Percentiles rank a stretch among this genome's conserved stretches.
These are phyloP conservation scores for Papiliotrema fonsecae DNA, from an alignment of 1,284 basidiomycete species.

Conservation along the genomic window DNA sequence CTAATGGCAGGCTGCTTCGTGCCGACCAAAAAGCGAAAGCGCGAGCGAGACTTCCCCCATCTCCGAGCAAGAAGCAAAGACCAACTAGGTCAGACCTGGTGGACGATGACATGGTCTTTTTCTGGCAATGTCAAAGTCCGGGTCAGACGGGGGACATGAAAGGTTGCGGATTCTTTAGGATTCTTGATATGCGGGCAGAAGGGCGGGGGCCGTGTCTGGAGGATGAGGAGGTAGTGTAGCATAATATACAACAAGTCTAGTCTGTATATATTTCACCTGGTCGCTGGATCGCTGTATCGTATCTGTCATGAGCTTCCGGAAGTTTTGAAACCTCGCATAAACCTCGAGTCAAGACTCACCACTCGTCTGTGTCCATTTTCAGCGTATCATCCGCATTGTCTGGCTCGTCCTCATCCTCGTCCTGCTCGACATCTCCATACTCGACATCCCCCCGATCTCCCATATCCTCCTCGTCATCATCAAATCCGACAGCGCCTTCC, in stretches of 20 bases:
- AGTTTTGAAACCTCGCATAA: too few relatives aligned
- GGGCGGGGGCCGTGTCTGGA: conserved; percentile 53
- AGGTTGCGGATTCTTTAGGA: conserved; percentile 73
- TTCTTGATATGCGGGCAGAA: conserved; percentile 70
- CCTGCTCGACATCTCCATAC: conserved; percentile 12
- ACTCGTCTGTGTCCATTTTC: conserved; percentile 12
- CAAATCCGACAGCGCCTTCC: conserved; percentile 22
- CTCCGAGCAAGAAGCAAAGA: conserved; percentile 4
- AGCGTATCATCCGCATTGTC: conserved; percentile 28
- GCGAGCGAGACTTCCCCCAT: conserved; percentile 13
- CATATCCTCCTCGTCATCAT: conserved; percentile 22
- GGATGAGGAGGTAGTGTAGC: conserved; percentile 7
- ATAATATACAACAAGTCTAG: neutral
- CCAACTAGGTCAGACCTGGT: conserved; percentile 7
- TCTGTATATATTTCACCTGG: neutral
- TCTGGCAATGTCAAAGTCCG: conserved; percentile 81
- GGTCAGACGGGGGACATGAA: conserved; percentile 73
- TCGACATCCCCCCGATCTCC: conserved; percentile 26
- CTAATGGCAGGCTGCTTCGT: conserved; percentile 34
- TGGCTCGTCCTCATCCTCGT: conserved; percentile 37
- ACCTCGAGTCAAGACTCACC: neutral
- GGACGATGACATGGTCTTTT: conserved; percentile 57
- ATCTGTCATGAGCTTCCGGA: too few relatives aligned
- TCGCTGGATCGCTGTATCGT: neutral
- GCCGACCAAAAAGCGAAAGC: conserved; percentile 49